Conservation (phyloP, 306 rosid species). For the Sechiopsis laciniata region DNA sequence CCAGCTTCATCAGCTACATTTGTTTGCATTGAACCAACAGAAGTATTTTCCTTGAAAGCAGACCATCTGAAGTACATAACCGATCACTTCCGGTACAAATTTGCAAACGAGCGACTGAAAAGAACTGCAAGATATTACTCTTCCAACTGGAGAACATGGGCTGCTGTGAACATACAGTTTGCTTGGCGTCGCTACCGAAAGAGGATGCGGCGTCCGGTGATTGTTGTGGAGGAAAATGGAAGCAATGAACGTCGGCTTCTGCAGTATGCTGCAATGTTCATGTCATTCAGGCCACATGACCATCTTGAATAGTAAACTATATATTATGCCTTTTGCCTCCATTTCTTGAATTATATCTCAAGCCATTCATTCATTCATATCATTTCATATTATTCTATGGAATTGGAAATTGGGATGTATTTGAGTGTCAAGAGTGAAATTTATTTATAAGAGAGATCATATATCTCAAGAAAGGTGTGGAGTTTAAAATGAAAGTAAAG, state of each 20-base stretch:
- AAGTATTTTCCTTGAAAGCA: constrained; percentile 74
- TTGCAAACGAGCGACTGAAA: constrained; percentile 82
- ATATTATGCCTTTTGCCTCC: neutral
- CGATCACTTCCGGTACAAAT: constrained; percentile 88
- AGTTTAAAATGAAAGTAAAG: neutral
- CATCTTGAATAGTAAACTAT: constrained; percentile 55
- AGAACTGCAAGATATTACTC: constrained; percentile 92
- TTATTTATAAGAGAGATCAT: neutral
- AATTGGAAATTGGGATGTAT: no score
- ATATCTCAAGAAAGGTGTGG: neutral
- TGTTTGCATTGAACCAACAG: constrained; percentile 60
- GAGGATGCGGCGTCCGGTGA: constrained; percentile 83
- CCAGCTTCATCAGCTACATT: constrained; percentile 92
- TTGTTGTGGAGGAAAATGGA: constrained; percentile 41
- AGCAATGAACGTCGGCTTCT: constrained; percentile 55
- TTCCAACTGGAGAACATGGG: constrained; percentile 99
- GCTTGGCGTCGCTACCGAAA: constrained; percentile 72
- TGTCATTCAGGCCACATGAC: constrained; percentile 95
- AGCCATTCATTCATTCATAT: constrained; percentile 1
- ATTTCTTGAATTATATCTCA: neutral
- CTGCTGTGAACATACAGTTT: constrained; percentile 84
- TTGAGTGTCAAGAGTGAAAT: neutral
- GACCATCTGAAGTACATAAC: constrained; percentile 68
- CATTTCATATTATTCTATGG: neutral
- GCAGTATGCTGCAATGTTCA: constrained; percentile 94